Percentiles rank a stretch among this genome's conserved stretches.
These are phyloP conservation scores for Myxozyma monticola DNA, from an alignment of 805 yeast genomes.

Conservation along the genomic window DNA sequence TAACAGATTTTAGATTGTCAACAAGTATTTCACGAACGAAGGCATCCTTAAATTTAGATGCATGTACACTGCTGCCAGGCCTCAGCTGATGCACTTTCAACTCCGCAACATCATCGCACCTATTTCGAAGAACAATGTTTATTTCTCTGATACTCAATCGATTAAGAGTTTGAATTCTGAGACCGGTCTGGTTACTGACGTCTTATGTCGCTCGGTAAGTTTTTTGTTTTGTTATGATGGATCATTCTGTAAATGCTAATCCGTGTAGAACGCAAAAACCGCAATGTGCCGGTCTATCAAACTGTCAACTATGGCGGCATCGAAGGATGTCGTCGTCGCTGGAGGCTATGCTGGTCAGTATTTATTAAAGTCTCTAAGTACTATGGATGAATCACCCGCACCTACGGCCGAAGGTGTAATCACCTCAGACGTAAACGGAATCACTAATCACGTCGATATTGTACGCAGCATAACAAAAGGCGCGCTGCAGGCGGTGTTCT, in stretches of 20 bases:
- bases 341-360: constrained; percentile 60
- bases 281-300: constrained; percentile 37
- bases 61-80: constrained; percentile 40
- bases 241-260: neutral
- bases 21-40: constrained; percentile 17
- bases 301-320: constrained; percentile 51
- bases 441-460: constrained; percentile 51
- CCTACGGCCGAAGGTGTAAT: constrained; percentile 42
- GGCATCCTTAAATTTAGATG: constrained; percentile 10
- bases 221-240: constrained; percentile 19
- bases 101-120: constrained; percentile 52
- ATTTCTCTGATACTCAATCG: constrained; percentile 34
- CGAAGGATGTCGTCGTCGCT: constrained; percentile 46
- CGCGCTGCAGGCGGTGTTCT: constrained; percentile 44
- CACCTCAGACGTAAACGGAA: constrained; percentile 50
- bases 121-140: constrained; percentile 37
- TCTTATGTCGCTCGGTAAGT: constrained; percentile 14
- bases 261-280: constrained; percentile 20
- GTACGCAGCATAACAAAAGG: constrained; percentile 22
- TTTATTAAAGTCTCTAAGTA: constrained; percentile 42
- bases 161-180: constrained; percentile 35
- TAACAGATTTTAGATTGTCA: constrained; percentile 3
- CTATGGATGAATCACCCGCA: constrained; percentile 3
- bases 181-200: constrained; percentile 30
- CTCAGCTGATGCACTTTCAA: constrained; percentile 58